Evolutionary conservation across 2,329 filamentous ascomycete species (phyloP), one percentile per base, ranked within the genome.

Genomic region (Epichloe baconii): DNA sequence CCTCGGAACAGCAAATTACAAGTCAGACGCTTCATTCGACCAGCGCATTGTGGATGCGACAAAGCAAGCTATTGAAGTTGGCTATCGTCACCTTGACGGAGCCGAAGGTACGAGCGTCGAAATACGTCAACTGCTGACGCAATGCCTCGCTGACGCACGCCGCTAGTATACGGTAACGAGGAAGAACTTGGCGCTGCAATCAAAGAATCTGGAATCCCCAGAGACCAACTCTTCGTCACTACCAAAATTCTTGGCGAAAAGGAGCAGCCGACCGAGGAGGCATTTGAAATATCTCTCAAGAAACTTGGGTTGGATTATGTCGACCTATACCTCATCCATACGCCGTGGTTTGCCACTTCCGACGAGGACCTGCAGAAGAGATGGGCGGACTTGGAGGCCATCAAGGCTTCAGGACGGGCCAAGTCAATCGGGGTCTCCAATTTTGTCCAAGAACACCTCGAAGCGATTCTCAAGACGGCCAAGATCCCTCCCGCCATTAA

Each of bases 391-490:
- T 62, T 83, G 57, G 80, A 85, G 61, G 78, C 78, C 34, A 80
- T 90, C 73, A 75, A 82, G 62, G 77, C 77, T 44, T 76, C 78
- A 1, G 84, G 84, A 55, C 78, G 78, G 54, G 81, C 79, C 47
- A 76, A 73, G 57, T 80, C 82, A 51, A 88, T 93, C 58, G 87
- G 87, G 48, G 82, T 93, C 14, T 87, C 83, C 60, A 93, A 91
- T 70, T 91, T 85, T 61, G 60, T 78, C 35, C 68, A 74, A 58
- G 61, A 68, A 43, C 70, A 85, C 56, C 66, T 85, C 19, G 75
- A 83, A 62, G 61, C 68, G 3, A 62, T 83, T 42, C 68, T 83
- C 2, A 64, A 75, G 62, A 79, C 80, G 5, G 81, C 82, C 48
- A 77, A 75, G 58, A 64, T 85, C 54, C 63, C 71, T 3, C 87